A percentile compares a stretch with the other conserved stretches of the same genome.
Conservation (phyloP, 768 basidiomycete species). For the Tylopilus balloui region DNA sequence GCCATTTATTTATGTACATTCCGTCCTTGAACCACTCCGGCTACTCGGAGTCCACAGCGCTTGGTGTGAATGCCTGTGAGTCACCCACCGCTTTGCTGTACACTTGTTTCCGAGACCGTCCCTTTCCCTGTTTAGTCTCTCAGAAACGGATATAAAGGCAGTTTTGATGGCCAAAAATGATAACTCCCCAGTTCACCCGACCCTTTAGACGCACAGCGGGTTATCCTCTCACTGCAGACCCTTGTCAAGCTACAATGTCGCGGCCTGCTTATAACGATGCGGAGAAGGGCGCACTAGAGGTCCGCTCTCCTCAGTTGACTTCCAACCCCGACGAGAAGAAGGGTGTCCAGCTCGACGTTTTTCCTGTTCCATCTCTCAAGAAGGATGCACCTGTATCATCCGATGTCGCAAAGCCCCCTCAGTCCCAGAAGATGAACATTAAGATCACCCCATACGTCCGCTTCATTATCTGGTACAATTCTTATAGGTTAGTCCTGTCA, state of each 20-base stretch:
- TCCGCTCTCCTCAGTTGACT: slow-evolving; percentile 32
- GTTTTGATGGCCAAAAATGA: not conserved
- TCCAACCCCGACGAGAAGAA: slow-evolving; percentile 37
- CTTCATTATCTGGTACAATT: slow-evolving; percentile 74
- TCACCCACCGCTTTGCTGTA: slow-evolving; percentile 1
- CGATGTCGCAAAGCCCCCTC: slow-evolving; percentile 33
- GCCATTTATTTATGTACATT: not conserved
- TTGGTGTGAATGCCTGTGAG: slow-evolving; percentile 14
- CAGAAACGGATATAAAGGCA: slow-evolving; percentile 23
- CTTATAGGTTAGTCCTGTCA: slow-evolving; percentile 51
- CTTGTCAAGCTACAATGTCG: slow-evolving; percentile 36
- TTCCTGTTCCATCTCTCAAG: slow-evolving; percentile 36
- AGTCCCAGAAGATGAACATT: slow-evolving; percentile 49
- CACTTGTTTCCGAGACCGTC: slow-evolving; percentile 15
- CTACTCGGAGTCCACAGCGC: slow-evolving; percentile 12
- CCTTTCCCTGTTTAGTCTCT: slow-evolving; percentile 10
- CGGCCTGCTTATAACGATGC: slow-evolving; percentile 46
- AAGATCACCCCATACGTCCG: slow-evolving; percentile 57
- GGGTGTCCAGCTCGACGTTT: slow-evolving; percentile 27
- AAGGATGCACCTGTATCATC: slow-evolving; percentile 38
- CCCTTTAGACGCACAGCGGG: slow-evolving; percentile 8
- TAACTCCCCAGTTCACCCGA: not conserved
- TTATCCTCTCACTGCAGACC: slow-evolving; percentile 13
- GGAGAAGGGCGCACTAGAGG: slow-evolving; percentile 55
- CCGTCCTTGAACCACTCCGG: slow-evolving; percentile 3